Evolutionary conservation across 2,329 filamentous ascomycete genomes (phyloP), one percentile per base, ranked within the genome.

Genomic region (Plenodomus biglobosus): DNA sequence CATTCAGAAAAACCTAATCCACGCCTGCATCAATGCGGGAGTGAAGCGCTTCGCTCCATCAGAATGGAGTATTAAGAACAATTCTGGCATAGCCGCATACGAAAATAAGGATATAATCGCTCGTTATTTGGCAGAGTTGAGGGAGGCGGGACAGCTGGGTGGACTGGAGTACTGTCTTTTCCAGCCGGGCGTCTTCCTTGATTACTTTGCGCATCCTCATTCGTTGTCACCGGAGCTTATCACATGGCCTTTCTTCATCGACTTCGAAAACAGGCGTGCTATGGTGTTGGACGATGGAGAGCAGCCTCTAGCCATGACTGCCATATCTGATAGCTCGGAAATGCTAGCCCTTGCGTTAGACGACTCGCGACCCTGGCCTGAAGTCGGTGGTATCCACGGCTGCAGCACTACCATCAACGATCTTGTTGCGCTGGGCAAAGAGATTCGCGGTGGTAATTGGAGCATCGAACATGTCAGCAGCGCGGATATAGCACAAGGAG

Each of bases 111-210:
- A 70, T n/a, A 62, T 67, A 3, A 75, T 78, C 6, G 73, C 76
- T 2, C 58, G 74, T 15, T 84, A 85, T 58, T 71, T 85, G 0
- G 53, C 69, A 18, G 64, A 78, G 15, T 51, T 85, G 3, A 71
- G 73, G 34, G 66, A 76, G 11, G 67, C 70, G 19, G 73, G 76
- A 42, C 77, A 76, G 15, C 68, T 84, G 5, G 74, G 75, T 43
- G 76, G 74, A 0, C 67, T 85, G 16, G 79, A 84, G 49, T 84
- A 84, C 61, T 76, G 70, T 0, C 67, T 83, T 0, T 83, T 84
- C 55, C 79, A 83, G 32, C 78, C 78, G 0, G 80, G 79, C 0
- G 55, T 82, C 1, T 82, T 83, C 58, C 58, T 79, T 19, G 74
- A 85, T 61, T 84, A 84, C 65, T 70, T 83, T 27, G 78, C 78